Conservation (phyloP, 73 alveolate genomes). For the Tetrahymena elliotti region DNA sequence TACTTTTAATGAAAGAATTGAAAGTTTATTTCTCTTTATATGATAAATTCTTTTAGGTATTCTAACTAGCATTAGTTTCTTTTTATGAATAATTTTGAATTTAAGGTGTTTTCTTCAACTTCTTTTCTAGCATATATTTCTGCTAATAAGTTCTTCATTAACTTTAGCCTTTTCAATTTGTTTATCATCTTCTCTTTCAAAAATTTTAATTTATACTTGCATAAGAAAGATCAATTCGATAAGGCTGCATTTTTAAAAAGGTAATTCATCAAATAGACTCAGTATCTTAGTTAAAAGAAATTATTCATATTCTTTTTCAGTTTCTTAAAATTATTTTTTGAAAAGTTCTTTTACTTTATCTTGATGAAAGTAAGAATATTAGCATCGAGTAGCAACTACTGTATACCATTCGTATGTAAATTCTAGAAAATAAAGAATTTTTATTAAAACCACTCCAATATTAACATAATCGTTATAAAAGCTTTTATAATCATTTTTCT, state of each 20-base stretch:
- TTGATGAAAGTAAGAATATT: background rate
- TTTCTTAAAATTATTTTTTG: too few species aligned
- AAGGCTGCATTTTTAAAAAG: background rate
- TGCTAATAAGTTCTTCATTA: too few species aligned
- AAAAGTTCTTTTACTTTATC: too few species aligned
- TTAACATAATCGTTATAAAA: background rate
- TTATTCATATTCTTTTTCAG: too few species aligned
- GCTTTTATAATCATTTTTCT: background rate
- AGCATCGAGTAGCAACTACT: background rate
- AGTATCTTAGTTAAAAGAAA: background rate
- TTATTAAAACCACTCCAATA: background rate
- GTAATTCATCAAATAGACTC: background rate
- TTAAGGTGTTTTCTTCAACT: too few species aligned
- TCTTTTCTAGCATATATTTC: too few species aligned
- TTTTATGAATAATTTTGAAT: too few species aligned
- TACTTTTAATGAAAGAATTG: too few species aligned
- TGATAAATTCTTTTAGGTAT: too few species aligned
- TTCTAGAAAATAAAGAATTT: background rate
- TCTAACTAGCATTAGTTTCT: too few species aligned
- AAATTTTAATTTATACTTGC: background rate
- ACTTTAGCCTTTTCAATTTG: too few species aligned
- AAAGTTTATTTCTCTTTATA: too few species aligned
- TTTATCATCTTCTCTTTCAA: background rate
- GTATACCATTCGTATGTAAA: background rate
- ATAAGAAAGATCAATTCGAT: background rate